Evolutionary conservation across 2,329 filamentous ascomycete species (phyloP).

Genomic region (Pyrenophora seminiperda): DNA sequence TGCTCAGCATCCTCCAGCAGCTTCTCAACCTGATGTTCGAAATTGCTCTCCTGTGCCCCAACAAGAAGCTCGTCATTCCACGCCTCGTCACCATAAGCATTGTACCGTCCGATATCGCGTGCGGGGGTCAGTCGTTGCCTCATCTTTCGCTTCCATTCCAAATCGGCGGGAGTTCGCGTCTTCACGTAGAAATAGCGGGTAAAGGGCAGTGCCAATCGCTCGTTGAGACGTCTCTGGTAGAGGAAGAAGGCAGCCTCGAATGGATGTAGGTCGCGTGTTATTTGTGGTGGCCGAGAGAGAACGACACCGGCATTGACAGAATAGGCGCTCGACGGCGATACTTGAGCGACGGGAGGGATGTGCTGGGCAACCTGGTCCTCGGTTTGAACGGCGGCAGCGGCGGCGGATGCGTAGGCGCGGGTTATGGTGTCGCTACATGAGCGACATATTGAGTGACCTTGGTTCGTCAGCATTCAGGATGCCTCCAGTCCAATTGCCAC

Average conservation of each 20-base stretch:
- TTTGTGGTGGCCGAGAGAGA: constrained; percentile 82
- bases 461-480: constrained; percentile 32
- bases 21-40: constrained; percentile 68
- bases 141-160: constrained; percentile 90
- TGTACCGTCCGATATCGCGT: constrained; percentile 84
- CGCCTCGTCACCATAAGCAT: constrained; percentile 70
- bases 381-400: constrained; percentile 46
- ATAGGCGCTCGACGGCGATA: constrained; percentile 53
- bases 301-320: constrained; percentile 69
- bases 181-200: constrained; percentile 94
- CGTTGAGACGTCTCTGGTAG: constrained; percentile 96
- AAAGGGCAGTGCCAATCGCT: constrained; percentile 86
- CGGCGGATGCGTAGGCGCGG: constrained; percentile 42
- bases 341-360: constrained; percentile 42
- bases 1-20: constrained; percentile 75
- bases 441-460: constrained; percentile 52
- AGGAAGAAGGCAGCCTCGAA: constrained; percentile 96
- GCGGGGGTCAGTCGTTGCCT: constrained; percentile 76
- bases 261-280: constrained; percentile 80
- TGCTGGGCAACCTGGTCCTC: constrained; percentile 35
- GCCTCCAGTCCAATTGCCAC: constrained; percentile 2
- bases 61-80: constrained; percentile 93
- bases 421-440: constrained; percentile 53
- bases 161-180: constrained; percentile 78
- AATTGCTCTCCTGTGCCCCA: constrained; percentile 69